Evolutionary conservation across 1,284 basidiomycete species (phyloP), one percentile per base, ranked within the genome.

Genomic region (Ganoderma sinense): DNA sequence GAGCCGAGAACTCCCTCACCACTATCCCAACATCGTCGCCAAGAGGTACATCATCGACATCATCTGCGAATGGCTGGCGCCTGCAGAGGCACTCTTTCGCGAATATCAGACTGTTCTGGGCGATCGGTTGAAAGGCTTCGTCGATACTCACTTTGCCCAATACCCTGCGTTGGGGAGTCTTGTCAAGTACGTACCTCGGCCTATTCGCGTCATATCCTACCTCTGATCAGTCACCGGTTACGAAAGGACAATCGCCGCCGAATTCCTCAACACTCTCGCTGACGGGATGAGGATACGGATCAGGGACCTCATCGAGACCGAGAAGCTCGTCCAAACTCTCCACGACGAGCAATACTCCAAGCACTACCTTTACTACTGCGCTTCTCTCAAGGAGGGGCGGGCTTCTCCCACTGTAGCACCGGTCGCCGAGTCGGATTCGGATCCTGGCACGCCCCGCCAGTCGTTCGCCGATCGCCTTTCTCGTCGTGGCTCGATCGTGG

Each of bases 1-100:
- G 0, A 91, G 90, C 0, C 88, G 91, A 5, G 91, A 94, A 75
- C 82, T 94, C 0, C 91, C 92, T 0, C 88, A 86, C n/a, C 86
- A 87, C 70, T 88, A 86, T 69, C 91, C 91, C 0, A 93, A 91
- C 72, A 81, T 87, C 0, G 89, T 92, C 0, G 87, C 88, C 41
- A 75, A 83, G 10, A 69, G 76, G 0, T 88, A 87, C 62, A 90
- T 94, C 60, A 69, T 77, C 2, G 69, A 78, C 1, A 78, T 88
- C 33, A 84, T 85, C 11, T 65, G 78, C 23, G 71, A 82, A 61
- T 94, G 93, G 93, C 72, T 71, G 2, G 65, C 29, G 0, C 89
- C 91, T 0, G 82, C 88, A 0, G 75, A 82, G 16, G 39, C 75
- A 0, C 83, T 91, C n/a, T 89, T 90, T 69, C 83, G 85, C 0